Base-by-base conservation (phyloP, 345 rosid genomes). In the Sisymbrium altissimum region DNA sequence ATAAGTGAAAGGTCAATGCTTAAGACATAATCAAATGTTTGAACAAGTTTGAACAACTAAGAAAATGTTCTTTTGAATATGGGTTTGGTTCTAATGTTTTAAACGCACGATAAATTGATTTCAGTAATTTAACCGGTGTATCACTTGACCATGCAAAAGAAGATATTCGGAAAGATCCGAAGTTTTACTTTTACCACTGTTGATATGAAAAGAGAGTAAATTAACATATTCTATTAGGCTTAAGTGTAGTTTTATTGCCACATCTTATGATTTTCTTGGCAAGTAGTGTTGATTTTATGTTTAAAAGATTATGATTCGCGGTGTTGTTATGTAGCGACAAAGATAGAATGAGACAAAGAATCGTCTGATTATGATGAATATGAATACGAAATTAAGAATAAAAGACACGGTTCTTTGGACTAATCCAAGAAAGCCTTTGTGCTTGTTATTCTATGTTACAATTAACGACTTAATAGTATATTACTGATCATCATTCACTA, bases 271-370 rank as follows among this genome's bases (percentile, higher is more conserved):
- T 63, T 2, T 27, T n/a, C 11, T 63, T 2, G 46, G 66, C 33
- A 3, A 38, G 5, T 39, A 21, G 25, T 23, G 5, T 38, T 39
- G 13, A 3, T 39, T n/a, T 23, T 50, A 27, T 50, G 10, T 5
- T 50, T 21, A 23, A 11, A 3, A 21, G 2, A 32, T 40, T 10
- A 32, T 64, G 41, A 32, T 18, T 57, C 30, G 32, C 48, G 43
- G 43, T 18, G 69, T 46, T 64, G 43, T 44, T 29, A 45, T 30
- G 70, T 18, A 35, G 32, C 44, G 44, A 35, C 70, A 64, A 64
- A 64, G 40, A 43, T 64, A 3, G 25, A 44, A 32, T 44, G 29
- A 15, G 30, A 64, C 68, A 65, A n/a, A 65, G 13, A 14, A 19
- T 50, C 44, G 32, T 18, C 55, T 56, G 64, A 15, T 41, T 29